Percentiles rank a stretch among this genome's conserved stretches.
Evolutionary conservation across 148 eudicot species (phyloP).

Genomic region (Camellia lanceoleosa): DNA sequence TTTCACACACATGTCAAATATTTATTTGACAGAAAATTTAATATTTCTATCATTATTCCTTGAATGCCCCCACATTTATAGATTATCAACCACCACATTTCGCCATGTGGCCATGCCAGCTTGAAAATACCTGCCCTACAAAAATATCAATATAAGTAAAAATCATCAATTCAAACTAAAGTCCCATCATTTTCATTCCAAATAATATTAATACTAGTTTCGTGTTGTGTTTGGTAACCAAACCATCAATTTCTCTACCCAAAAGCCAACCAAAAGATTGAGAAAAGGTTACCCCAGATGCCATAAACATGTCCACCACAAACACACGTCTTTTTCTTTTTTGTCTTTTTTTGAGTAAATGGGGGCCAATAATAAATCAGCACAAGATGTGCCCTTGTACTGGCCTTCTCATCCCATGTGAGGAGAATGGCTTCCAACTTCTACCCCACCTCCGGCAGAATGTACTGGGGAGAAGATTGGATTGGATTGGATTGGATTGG

Average conservation of each 20-base stretch:
- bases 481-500: no score
- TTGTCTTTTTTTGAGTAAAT: no score
- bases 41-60: no score
- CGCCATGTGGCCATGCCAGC: no score
- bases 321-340: background rate
- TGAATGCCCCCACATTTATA: no score
- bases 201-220: background rate
- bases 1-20: no score
- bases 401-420: conserved; percentile 13
- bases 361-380: background rate
- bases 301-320: conserved; percentile 13
- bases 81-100: no score
- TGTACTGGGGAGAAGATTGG: no score
- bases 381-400: conserved; percentile 1
- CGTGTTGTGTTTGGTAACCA: background rate
- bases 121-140: no score
- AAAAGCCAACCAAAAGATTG: background rate
- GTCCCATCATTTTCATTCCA: background rate
- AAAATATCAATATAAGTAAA: no score
- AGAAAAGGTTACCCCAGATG: conserved; percentile 3
- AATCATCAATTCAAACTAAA: background rate
- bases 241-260: conserved; percentile 7
- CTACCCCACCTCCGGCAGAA: background rate
- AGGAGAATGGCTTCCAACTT: background rate
- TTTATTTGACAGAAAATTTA: no score